Percentiles rank a stretch among this genome's conserved stretches.
phyloP scores from a whole-genome alignment of 2,329 filamentous ascomycete genomes.

The Penicillium rolfsii region DNA sequence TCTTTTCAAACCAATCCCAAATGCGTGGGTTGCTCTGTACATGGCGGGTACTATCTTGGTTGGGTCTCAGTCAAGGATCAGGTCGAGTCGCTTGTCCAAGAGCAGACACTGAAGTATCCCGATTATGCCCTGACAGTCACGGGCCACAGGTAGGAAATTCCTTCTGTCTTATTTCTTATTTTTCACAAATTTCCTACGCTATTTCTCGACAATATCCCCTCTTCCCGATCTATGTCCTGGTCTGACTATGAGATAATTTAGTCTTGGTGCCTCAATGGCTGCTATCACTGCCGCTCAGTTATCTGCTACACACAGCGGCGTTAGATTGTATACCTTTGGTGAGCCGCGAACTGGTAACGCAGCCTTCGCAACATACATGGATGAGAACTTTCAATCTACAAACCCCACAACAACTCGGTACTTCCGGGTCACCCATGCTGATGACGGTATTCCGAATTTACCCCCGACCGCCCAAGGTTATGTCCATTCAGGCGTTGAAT shows the following conservation, averaged over 20 bases:
- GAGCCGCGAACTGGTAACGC: constrained; percentile 14
- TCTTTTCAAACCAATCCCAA: constrained; percentile 8
- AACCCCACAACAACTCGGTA: constrained; percentile 3
- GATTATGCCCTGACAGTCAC: constrained; percentile 13
- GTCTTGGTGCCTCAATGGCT: constrained; percentile 14
- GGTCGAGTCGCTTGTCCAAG: constrained; percentile 12
- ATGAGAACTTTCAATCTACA: constrained; percentile 5
- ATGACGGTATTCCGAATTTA: constrained; percentile 15
- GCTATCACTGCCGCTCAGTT: constrained; percentile 14
- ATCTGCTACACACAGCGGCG: constrained; percentile 7
- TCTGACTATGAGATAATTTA: neutral
- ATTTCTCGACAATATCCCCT: neutral
- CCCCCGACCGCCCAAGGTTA: constrained; percentile 10
- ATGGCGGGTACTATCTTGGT: constrained; percentile 15
- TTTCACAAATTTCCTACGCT: neutral
- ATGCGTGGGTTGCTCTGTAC: constrained; percentile 10
- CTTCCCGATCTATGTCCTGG: neutral
- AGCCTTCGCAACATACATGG: constrained; percentile 10
- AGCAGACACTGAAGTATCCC: constrained; percentile 4
- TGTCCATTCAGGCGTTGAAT: constrained; percentile 10
- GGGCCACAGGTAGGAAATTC: constrained; percentile 7
- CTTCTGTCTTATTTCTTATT: neutral
- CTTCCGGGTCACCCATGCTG: constrained; percentile 11
- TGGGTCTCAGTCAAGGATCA: constrained; percentile 16
- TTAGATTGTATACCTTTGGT: constrained; percentile 11